Conservation (phyloP, 352 stramenopile genomes). For the Phytophthora idaei region DNA sequence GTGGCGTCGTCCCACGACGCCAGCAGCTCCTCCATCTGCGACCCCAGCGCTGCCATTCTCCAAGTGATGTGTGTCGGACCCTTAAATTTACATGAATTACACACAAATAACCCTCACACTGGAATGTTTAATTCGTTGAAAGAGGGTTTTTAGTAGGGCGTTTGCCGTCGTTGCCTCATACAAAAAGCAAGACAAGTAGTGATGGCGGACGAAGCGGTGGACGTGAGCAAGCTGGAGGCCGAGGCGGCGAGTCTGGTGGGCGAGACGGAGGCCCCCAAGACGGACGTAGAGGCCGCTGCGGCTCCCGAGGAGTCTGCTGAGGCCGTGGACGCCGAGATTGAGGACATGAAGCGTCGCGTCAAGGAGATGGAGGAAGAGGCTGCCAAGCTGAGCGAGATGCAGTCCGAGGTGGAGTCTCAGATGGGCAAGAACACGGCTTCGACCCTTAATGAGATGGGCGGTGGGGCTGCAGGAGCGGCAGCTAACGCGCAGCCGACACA, state of each 20-base stretch:
- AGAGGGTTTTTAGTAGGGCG: background rate
- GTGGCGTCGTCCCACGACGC: slow-evolving; percentile 42
- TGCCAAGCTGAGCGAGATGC: slow-evolving; percentile 85
- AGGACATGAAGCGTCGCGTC: slow-evolving; percentile 86
- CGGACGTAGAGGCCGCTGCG: slow-evolving; percentile 2
- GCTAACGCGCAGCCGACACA: slow-evolving; percentile 35
- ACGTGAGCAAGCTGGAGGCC: slow-evolving; percentile 58
- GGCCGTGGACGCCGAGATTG: slow-evolving; percentile 72
- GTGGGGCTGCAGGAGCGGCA: slow-evolving; percentile 9
- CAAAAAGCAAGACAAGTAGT: slow-evolving; percentile 30
- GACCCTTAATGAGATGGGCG: slow-evolving; percentile 49
- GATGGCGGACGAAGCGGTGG: slow-evolving; percentile 51
- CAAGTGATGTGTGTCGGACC: no score
- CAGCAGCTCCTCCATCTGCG: slow-evolving; percentile 34
- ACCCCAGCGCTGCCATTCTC: slow-evolving; percentile 7
- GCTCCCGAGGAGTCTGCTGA: slow-evolving; percentile 37
- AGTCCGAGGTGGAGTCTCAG: slow-evolving; percentile 81
- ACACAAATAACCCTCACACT: no score
- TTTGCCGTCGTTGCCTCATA: slow-evolving; percentile 13
- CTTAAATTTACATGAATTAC: no score
- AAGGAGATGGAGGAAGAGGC: slow-evolving; percentile 86
- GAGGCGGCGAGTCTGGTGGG: slow-evolving; percentile 47
- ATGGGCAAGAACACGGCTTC: slow-evolving; percentile 71
- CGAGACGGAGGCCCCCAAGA: slow-evolving; percentile 25
- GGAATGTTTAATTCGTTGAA: background rate